phyloP scores from a whole-genome alignment of 2,329 filamentous ascomycete species.

The Coniochaeta pulveracea region DNA sequence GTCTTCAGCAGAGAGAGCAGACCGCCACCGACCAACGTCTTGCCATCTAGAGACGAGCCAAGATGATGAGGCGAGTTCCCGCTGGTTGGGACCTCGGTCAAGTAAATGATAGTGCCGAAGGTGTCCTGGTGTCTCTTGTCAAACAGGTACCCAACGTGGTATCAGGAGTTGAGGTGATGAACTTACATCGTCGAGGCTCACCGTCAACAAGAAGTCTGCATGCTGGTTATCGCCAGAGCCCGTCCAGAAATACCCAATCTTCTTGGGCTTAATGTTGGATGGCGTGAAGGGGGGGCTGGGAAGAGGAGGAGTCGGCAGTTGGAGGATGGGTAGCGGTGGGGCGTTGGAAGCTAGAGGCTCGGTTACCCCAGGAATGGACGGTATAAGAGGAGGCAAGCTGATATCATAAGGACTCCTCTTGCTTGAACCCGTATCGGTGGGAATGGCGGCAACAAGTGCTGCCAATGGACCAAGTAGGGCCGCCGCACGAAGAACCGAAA shows the following conservation, averaged over 20 bases:
- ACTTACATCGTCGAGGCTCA: conserved; percentile 44
- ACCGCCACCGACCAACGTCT: conserved; percentile 45
- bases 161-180: too few relatives aligned
- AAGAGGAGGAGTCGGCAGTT: conserved; percentile 47
- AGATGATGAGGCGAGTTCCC: conserved; percentile 52
- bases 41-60: conserved; percentile 40
- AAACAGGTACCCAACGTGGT: too few relatives aligned
- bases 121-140: conserved; percentile 33
- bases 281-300: conserved; percentile 38
- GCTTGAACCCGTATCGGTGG: neutral
- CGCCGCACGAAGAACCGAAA: conserved; percentile 1
- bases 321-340: conserved; percentile 45
- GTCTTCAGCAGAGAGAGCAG: conserved; percentile 47
- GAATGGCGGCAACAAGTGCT: conserved; percentile 1
- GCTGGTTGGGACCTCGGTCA: conserved; percentile 46
- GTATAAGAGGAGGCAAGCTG: conserved; percentile 43
- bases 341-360: conserved; percentile 37
- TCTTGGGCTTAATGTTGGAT: conserved; percentile 49
- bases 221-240: conserved; percentile 48
- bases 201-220: conserved; percentile 46
- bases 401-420: conserved; percentile 20
- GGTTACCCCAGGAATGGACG: conserved; percentile 46
- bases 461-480: conserved; percentile 4
- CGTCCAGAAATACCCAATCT: conserved; percentile 56
- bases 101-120: conserved; percentile 45